Base-by-base conservation (phyloP, 768 basidiomycete genomes). In the Hydnum rufescens region DNA sequence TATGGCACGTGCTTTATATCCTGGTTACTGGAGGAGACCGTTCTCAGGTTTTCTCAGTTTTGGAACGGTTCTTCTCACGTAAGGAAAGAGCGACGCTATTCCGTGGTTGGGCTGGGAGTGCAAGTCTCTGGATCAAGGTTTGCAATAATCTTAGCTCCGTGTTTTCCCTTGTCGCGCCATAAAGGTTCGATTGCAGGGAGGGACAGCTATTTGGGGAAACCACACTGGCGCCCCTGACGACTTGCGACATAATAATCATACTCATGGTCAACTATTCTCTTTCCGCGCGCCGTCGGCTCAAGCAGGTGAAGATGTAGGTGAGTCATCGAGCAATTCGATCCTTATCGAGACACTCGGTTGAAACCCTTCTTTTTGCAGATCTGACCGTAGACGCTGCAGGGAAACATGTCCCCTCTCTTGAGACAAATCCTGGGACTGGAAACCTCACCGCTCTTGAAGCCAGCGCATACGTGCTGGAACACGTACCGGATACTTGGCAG, bases 31-130 rank as follows among this genome's bases (percentile, higher is more conserved):
- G 58, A 60, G 62, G 3, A 63, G 61, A 34, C 59, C 26, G 32
- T 42, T 49, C 34, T 28, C 51, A 28, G n/a, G 34, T 46, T 4
- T 22, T 26, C 13, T 18, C 53, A 86, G 82, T 88, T 1, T 70
- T 85, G 4, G 83, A 86, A 59, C 74, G 80, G 32, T 92, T 95
- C 69, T 96, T 99, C 64, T 90, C 86, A 0, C 71, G 87, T 34
- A 78, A 74, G 42, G 95, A 99, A 64, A 74, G 93, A 0, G 85
- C 84, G 54, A 78, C 75, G 49, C 71, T 99, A 6, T 96, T 99
- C 70, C 73, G 88, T 28, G 84, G 81, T 61, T 99, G 93, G 93
- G 87, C 87, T 4, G 92, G 92, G 30, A 82, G 86, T 57, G 88
- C 83, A 23, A 84, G 85, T 58, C 75, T 90, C 77, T 92, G 89